Percentiles rank a stretch among this genome's conserved stretches.
Evolutionary conservation across 495 filamentous ascomycete genomes (phyloP).

Genomic region (Neurospora sp.): DNA sequence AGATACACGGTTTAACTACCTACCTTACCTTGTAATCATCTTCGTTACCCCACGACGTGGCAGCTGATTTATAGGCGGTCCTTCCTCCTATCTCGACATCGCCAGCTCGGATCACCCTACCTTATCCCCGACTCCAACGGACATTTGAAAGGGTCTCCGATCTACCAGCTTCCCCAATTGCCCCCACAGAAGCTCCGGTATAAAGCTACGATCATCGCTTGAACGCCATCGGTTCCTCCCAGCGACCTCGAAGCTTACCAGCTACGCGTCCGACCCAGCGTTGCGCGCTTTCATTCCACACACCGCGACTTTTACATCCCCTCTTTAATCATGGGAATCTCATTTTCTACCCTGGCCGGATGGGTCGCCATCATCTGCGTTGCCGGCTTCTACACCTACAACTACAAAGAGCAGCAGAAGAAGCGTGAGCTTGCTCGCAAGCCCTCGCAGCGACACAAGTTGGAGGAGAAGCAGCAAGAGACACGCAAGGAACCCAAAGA

Average conservation of each 20-base stretch:
- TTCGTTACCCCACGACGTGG: neutral
- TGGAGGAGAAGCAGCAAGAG: conserved; percentile 31
- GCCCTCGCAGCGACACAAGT: conserved; percentile 10
- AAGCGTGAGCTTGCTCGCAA: conserved; percentile 5
- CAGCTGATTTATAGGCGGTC: neutral
- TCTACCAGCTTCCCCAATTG: neutral
- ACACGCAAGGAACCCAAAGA: conserved; percentile 24
- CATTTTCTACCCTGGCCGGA: conserved; percentile 36
- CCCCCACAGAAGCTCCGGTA: neutral
- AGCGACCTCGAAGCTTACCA: neutral
- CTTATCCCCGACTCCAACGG: neutral
- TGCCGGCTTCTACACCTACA: conserved; percentile 24
- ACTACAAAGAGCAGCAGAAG: conserved; percentile 9
- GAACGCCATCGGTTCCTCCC: neutral
- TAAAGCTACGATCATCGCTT: neutral
- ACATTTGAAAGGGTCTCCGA: neutral
- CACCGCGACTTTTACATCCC: neutral
- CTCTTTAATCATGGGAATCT: conserved; percentile 26
- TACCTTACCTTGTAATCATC: neutral
- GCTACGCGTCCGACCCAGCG: neutral
- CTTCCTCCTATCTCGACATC: neutral
- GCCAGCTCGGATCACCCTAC: neutral
- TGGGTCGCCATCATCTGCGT: conserved; percentile 51
- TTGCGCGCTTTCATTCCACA: neutral
- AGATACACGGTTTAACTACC: neutral